phyloP scores from a whole-genome alignment of 1,284 basidiomycete genomes.

The Farysia itapuensis region DNA sequence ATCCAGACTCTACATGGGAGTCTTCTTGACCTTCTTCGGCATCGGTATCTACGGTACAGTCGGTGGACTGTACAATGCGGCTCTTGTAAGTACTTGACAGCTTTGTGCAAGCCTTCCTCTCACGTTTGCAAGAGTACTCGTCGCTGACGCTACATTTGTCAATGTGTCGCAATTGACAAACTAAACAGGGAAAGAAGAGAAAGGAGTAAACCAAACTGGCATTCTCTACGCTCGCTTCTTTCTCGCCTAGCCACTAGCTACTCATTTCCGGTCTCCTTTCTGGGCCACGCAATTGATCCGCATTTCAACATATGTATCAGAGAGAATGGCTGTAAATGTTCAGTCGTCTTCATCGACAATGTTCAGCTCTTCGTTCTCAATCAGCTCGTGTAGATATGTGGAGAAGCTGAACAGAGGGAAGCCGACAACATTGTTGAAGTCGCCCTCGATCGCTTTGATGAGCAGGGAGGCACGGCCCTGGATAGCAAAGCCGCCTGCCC shows the following conservation, averaged over 20 bases:
- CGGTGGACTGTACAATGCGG: constrained; percentile 53
- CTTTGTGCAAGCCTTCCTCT: too few relatives aligned
- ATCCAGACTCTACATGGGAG: constrained; percentile 50
- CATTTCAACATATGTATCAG: too few relatives aligned
- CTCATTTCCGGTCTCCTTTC: too few relatives aligned
- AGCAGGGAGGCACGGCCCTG: constrained; percentile 83
- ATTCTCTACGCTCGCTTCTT: too few relatives aligned
- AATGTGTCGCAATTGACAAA: too few relatives aligned
- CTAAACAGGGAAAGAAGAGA: too few relatives aligned
- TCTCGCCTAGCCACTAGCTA: too few relatives aligned
- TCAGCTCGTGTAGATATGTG: constrained; percentile 46
- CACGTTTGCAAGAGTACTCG: too few relatives aligned
- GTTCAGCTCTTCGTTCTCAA: constrained; percentile 53
- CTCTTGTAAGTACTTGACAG: constrained; percentile 46
- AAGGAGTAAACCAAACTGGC: too few relatives aligned
- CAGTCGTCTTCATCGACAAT: constrained; percentile 32
- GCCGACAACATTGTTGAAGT: constrained; percentile 89
- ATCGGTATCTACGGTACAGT: constrained; percentile 50
- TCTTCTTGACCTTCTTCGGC: constrained; percentile 53
- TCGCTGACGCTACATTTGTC: too few relatives aligned
- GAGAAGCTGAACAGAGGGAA: constrained; percentile 66
- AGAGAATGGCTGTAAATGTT: too few relatives aligned
- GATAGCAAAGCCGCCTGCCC: constrained; percentile 91
- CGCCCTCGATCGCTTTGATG: constrained; percentile 81
- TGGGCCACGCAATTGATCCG: too few relatives aligned